Percentiles rank a stretch among this genome's conserved stretches.
Conservation (phyloP, 331 rosid genomes). For the Prunus yedoensis region DNA sequence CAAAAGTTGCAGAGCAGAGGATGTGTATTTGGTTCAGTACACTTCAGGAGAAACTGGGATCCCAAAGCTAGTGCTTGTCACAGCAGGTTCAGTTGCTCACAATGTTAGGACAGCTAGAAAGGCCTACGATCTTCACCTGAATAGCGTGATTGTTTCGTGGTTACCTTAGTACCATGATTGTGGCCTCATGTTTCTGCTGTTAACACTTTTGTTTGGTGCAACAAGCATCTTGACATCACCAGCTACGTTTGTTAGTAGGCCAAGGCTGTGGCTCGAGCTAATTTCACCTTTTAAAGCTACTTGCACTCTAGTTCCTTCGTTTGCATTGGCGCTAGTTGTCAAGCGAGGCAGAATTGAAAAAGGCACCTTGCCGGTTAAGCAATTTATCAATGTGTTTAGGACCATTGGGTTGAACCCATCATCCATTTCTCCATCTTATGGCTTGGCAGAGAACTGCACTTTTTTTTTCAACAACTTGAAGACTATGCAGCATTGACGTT, state of each 20-base stretch:
- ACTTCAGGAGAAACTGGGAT: constrained; percentile 70
- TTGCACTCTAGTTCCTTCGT: constrained; percentile 77
- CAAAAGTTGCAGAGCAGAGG: constrained; percentile 49
- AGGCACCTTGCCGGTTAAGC: constrained; percentile 35
- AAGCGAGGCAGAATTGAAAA: constrained; percentile 16
- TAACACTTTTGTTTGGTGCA: constrained; percentile 64
- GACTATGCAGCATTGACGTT: constrained; percentile 25
- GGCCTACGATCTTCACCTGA: constrained; percentile 76
- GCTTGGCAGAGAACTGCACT: constrained; percentile 81
- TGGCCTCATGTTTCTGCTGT: constrained; percentile 77
- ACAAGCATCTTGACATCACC: constrained; percentile 69
- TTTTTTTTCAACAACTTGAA: constrained; percentile 61
- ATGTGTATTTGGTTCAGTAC: constrained; percentile 68
- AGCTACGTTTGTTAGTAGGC: constrained; percentile 46
- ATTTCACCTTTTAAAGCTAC: constrained; percentile 63
- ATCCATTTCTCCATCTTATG: constrained; percentile 69
- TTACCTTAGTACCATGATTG: constrained; percentile 83
- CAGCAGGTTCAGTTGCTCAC: constrained; percentile 73
- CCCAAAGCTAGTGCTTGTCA: constrained; percentile 73
- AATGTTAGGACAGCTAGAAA: constrained; percentile 61
- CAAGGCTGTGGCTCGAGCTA: constrained; percentile 71
- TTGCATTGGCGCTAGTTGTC: constrained; percentile 58
- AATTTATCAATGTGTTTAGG: constrained; percentile 46
- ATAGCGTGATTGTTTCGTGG: constrained; percentile 66
- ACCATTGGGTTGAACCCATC: constrained; percentile 53